Evolutionary conservation across 129 eudicot genomes (phyloP), one percentile per base, ranked within the genome.

Genomic region (Saussurea involucrata): DNA sequence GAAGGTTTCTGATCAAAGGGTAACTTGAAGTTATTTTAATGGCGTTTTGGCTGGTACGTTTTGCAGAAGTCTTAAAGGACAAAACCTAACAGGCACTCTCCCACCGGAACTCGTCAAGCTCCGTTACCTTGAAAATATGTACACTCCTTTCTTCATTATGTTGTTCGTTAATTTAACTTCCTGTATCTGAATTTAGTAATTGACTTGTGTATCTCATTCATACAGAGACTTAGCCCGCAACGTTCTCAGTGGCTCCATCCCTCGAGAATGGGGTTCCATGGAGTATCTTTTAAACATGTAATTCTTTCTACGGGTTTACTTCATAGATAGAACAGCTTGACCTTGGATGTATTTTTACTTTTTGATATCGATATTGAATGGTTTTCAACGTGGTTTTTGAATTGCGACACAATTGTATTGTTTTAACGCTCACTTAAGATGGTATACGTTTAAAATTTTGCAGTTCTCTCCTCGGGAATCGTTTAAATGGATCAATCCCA

Each of bases 391-490:
- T 33, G 37, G 37, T 0, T 33, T n/a, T 33, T 34, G 40, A 10
- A n/a, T n/a, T n/a, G n/a, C n/a, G n/a, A n/a, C n/a, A n/a, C n/a
- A 34, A 34, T 6, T 34, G 9, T 6, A 6, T 34, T 1, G 40
- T 34, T 34, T 34, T 34, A 0, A 1, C 40, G 13, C n/a, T 42
- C 6, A 9, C n/a, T 15, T 18, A 55, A 55, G 55, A n/a, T 18
- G 40, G 31, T 29, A 65, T 60, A 36, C 15, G 5, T 55, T 49
- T 55, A 42, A 17, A 55, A 6, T 55, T 55, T 12, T 78, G 80
- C 90, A 92, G 97, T 18, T 80, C 92, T 67, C 81, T 92, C 1
- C 20, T 86, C 9, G 98, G 84, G 15, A 92, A 92, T 66, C 93
- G 86, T 4, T 24, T 87, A 6, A 78, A 74, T 0, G 98, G 98